phyloP scores from a whole-genome alignment of 768 basidiomycete species.

The Tephrocybe sp. region DNA sequence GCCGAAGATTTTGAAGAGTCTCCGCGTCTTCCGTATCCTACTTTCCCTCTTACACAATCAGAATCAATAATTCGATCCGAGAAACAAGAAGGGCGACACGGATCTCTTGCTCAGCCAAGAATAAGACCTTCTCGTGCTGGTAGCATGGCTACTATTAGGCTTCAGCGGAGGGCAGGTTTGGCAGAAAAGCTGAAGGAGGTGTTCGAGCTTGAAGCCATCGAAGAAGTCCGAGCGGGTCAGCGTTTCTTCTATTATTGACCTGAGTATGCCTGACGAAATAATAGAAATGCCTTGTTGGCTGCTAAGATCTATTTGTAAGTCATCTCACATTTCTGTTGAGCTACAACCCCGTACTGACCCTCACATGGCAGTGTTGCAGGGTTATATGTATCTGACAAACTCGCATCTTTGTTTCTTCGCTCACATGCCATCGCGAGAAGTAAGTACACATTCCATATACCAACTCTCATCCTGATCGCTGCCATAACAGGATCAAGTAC shows the following conservation, averaged over 20 bases:
- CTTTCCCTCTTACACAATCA: slow-evolving; percentile 18
- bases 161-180: slow-evolving; percentile 67
- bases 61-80: slow-evolving; percentile 11
- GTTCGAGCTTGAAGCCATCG: slow-evolving; percentile 77
- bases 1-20: slow-evolving; percentile 61
- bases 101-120: slow-evolving; percentile 11
- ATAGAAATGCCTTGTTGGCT: slow-evolving; percentile 94
- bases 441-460: slow-evolving; percentile 29
- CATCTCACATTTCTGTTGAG: not conserved
- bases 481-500: slow-evolving; percentile 71
- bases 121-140: slow-evolving; percentile 43
- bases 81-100: not conserved
- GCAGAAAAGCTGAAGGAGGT: slow-evolving; percentile 90
- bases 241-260: slow-evolving; percentile 9
- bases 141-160: slow-evolving; percentile 72
- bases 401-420: slow-evolving; percentile 96
- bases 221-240: slow-evolving; percentile 83
- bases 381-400: slow-evolving; percentile 96
- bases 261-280: slow-evolving; percentile 4
- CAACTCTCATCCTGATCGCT: not conserved
- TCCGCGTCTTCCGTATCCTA: slow-evolving; percentile 34
- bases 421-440: slow-evolving; percentile 89
- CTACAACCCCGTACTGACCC: not conserved
- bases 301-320: slow-evolving; percentile 84
- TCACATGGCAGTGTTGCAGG: slow-evolving; percentile 74